Base-by-base conservation (phyloP, 768 basidiomycete species). In the Amanita polypyramis region DNA sequence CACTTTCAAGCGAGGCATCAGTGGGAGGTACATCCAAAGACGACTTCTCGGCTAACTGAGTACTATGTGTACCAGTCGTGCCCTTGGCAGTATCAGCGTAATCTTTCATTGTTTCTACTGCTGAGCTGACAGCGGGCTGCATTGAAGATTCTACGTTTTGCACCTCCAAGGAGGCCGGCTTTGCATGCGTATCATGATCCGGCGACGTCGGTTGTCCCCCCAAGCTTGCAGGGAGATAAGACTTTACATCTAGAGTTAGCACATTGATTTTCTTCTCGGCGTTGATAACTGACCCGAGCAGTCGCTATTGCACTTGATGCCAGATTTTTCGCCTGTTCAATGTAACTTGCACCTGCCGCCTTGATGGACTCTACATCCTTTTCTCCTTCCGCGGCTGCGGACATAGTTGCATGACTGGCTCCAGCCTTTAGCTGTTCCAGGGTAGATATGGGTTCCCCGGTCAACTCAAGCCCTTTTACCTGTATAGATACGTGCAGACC, bases 341-440 rank as follows among this genome's bases (percentile, higher is more conserved):
- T 60, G 54, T 80, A 80, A 0, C 65, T 65, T 5, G 65, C 64
- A 23, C 72, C 71, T 1, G 69, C 57, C 3, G 67, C 69, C 55
- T 74, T 73, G 0, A 67, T 69, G 10, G 64, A 60, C 5, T 72
- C 68, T 1, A 83, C 67, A 49, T 76, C 71, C 5, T 62, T 59
- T 53, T 76, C 67, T 3, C 81, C 82, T 55, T 84, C 70, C 0
- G 66, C 65, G 15, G 80, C 82, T 0, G 62, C 61, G 39, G 79
- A 62, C 1, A 75, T 77, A 54, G 65, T 74, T 41, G 62, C 53
- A n/a, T 33, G 29, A 21, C 61, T 60, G 0, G 64, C 62, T 39
- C 68, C 58, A 4, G 53, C 55, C 35, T 65, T 56, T 17, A 75
- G 57, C 41, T 69, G 60, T 27, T 69, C 69, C 1, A 62, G 48